phyloP scores from a whole-genome alignment of 2,329 filamentous ascomycete genomes.

The Thielaviopsis populi region DNA sequence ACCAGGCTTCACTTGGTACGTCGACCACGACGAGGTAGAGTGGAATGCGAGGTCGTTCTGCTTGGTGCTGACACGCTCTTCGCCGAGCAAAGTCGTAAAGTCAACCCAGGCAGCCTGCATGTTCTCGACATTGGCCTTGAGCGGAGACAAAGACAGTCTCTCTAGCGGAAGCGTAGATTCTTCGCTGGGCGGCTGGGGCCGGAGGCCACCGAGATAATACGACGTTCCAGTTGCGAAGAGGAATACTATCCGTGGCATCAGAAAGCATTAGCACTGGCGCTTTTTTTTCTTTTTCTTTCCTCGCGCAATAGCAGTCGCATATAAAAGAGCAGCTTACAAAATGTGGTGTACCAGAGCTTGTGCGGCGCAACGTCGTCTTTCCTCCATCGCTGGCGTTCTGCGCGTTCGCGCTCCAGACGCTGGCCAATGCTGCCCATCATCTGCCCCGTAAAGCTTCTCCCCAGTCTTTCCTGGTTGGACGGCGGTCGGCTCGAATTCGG shows the following conservation, averaged over 20 bases:
- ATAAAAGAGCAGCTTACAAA: conserved; percentile 29
- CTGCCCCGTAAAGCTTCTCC: conserved; percentile 40
- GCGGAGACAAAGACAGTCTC: conserved; percentile 34
- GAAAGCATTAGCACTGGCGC: neutral
- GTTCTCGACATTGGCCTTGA: conserved; percentile 46
- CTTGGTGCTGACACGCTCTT: conserved; percentile 48
- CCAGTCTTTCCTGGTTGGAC: conserved; percentile 26
- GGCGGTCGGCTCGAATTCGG: conserved; percentile 15
- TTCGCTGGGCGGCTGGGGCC: conserved; percentile 34
- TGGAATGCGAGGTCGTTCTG: conserved; percentile 41
- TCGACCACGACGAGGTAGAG: conserved; percentile 47
- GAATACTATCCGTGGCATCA: conserved; percentile 29
- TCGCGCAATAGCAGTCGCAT: neutral
- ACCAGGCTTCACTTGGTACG: conserved; percentile 34
- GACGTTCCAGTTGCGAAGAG: conserved; percentile 35
- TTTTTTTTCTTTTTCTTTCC: neutral
- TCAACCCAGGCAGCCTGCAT: conserved; percentile 57
- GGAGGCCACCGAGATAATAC: conserved; percentile 45
- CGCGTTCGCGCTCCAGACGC: conserved; percentile 39
- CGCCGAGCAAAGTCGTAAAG: conserved; percentile 47
- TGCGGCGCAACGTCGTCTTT: conserved; percentile 25
- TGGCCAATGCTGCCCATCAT: conserved; percentile 43
- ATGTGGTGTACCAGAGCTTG: conserved; percentile 38
- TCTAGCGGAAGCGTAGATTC: conserved; percentile 45
- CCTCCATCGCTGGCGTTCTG: conserved; percentile 37